These are phyloP conservation scores for Verticillium dahliae DNA, from an alignment of 2,329 filamentous ascomycete genomes.

Conservation along the genomic window DNA sequence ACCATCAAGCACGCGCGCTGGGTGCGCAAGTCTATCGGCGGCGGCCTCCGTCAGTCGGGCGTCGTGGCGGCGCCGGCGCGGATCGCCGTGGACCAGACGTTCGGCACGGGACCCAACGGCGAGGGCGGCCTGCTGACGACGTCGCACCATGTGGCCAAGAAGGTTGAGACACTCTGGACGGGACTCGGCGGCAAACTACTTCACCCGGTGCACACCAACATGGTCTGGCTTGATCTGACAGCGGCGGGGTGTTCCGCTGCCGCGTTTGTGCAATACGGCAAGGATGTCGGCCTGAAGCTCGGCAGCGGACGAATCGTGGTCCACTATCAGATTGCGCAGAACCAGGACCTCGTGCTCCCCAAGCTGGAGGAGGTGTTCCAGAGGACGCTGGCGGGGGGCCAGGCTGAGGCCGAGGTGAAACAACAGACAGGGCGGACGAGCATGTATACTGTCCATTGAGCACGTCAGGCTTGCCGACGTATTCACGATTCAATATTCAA, in stretches of 20 bases:
- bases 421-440: constrained; percentile 3
- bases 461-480: background rate
- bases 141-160: constrained; percentile 57
- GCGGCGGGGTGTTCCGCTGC: constrained; percentile 40
- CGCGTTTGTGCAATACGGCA: constrained; percentile 31
- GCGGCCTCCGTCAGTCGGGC: constrained; percentile 67
- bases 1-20: constrained; percentile 32
- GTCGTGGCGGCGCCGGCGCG: constrained; percentile 65
- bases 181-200: constrained; percentile 60
- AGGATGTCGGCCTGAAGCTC: constrained; percentile 35
- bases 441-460: constrained; percentile 9
- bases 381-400: constrained; percentile 19
- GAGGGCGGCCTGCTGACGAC: constrained; percentile 50
- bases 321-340: constrained; percentile 56
- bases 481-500: background rate
- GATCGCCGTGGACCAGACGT: constrained; percentile 53
- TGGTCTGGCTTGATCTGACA: constrained; percentile 77
- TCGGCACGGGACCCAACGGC: constrained; percentile 28
- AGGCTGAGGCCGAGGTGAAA: background rate
- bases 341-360: constrained; percentile 51
- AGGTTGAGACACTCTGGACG: constrained; percentile 64
- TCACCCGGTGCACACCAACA: constrained; percentile 79
- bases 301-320: constrained; percentile 35
- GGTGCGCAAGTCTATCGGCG: constrained; percentile 65
- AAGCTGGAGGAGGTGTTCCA: constrained; percentile 51